phyloP scores from a whole-genome alignment of 352 stramenopile genomes.

The Phytophthora crassamura region DNA sequence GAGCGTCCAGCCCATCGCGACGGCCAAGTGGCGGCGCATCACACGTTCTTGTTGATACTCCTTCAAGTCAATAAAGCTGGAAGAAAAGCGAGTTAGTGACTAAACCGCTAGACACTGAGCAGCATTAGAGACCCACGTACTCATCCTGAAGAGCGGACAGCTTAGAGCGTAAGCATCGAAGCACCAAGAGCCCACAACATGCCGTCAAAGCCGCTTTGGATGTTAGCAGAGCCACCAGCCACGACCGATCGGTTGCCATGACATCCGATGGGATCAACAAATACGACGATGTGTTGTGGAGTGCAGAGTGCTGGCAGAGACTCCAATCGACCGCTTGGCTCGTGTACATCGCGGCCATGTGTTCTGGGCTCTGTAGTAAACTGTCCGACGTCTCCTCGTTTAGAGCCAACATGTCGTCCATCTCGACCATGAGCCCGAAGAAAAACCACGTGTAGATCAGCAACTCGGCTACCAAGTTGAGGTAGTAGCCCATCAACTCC shows the following conservation, averaged over 20 bases:
- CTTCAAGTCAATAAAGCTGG: constrained; percentile 72
- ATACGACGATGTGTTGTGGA: constrained; percentile 27
- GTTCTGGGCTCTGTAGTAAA: constrained; percentile 31
- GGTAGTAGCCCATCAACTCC: constrained; percentile 62
- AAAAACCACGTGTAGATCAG: constrained; percentile 66
- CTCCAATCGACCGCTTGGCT: constrained; percentile 39
- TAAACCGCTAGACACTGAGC: neutral
- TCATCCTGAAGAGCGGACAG: constrained; percentile 71
- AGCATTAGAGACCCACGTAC: constrained; percentile 34
- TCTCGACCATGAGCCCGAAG: constrained; percentile 64
- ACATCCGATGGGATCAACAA: constrained; percentile 44
- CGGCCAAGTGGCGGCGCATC: constrained; percentile 44
- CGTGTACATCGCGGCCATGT: constrained; percentile 47
- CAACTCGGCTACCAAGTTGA: constrained; percentile 53
- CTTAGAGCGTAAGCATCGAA: constrained; percentile 60
- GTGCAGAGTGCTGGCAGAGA: constrained; percentile 19
- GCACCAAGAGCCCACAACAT: constrained; percentile 36
- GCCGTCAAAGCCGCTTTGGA: constrained; percentile 49
- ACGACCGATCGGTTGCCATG: constrained; percentile 54
- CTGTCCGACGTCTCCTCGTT: constrained; percentile 35
- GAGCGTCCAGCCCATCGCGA: constrained; percentile 48
- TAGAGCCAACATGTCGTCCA: constrained; percentile 59
- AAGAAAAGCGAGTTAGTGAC: constrained; percentile 8
- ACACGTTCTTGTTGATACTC: constrained; percentile 69
- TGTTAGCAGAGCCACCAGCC: constrained; percentile 49